Conservation (phyloP, 352 stramenopile genomes). For the Phytophthora crassamura region DNA sequence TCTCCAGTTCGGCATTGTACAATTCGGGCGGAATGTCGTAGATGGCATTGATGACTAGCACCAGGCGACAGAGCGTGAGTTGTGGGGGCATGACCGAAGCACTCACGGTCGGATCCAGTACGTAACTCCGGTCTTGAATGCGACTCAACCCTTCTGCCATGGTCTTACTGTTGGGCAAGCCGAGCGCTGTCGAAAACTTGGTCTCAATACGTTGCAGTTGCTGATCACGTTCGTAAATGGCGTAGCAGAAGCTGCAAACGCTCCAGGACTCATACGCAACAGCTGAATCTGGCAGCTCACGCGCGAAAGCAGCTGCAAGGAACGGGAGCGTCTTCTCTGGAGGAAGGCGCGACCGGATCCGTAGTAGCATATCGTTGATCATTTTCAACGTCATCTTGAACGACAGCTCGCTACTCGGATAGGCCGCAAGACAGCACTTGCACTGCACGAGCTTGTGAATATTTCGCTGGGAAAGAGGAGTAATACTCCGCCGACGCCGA, state of each 20-base stretch:
- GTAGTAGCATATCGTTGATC: slow-evolving; percentile 83
- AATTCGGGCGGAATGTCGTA: slow-evolving; percentile 85
- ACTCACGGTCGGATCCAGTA: slow-evolving; percentile 53
- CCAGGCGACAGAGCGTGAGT: slow-evolving; percentile 78
- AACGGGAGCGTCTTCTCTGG: slow-evolving; percentile 61
- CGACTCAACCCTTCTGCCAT: slow-evolving; percentile 52
- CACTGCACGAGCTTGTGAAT: slow-evolving; percentile 78
- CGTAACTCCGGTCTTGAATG: slow-evolving; percentile 53
- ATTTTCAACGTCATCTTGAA: slow-evolving; percentile 92
- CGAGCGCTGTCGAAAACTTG: slow-evolving; percentile 63
- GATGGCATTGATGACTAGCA: slow-evolving; percentile 82
- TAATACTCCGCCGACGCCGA: slow-evolving; percentile 26
- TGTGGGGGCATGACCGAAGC: slow-evolving; percentile 59
- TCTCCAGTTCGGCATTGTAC: slow-evolving; percentile 66
- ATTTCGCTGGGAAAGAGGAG: slow-evolving; percentile 57
- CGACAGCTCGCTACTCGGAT: slow-evolving; percentile 75
- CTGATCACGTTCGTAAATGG: slow-evolving; percentile 86
- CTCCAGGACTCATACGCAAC: slow-evolving; percentile 87
- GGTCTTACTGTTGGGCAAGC: slow-evolving; percentile 45
- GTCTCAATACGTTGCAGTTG: slow-evolving; percentile 74
- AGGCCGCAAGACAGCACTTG: slow-evolving; percentile 80
- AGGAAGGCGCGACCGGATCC: slow-evolving; percentile 61
- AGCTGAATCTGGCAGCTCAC: slow-evolving; percentile 54
- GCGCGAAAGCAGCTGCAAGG: slow-evolving; percentile 49
- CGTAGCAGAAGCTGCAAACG: slow-evolving; percentile 86